Base-by-base conservation (phyloP, 176 grass and related monocot species). In the Rhynchospora pubera region DNA sequence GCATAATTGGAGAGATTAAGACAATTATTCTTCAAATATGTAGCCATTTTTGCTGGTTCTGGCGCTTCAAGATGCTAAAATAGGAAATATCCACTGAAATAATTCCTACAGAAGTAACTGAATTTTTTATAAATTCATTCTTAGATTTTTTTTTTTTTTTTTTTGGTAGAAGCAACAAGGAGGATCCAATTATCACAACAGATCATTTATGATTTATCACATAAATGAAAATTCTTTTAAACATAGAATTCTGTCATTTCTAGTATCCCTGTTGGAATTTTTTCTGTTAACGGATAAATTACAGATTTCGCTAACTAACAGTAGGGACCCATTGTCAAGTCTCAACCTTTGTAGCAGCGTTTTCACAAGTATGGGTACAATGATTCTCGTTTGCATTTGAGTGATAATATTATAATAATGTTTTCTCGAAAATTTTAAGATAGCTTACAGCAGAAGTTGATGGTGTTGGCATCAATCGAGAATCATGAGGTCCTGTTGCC, bases 371-470 rank as follows among this genome's bases (percentile, higher is more conserved):
- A 68, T 52, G 22, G 44, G 23, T 53, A 16, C 48, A 30, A 76
- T 26, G 13, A 22, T 22, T 46, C 71, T 75, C 44, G 7, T 76
- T 55, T 76, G 12, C 71, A 76, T 53, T 18, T 18, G 15, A 55
- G n/a, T 24, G 23, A 76, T 76, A 76, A 76, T 18, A 68, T 39
- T 39, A 39, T 39, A 39, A 39, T 68, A 28, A 12, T 10, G 22
- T 52, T 48, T 7, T 52, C 47, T 76, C 53, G 48, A 46, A 52
- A 76, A 15, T 76, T 52, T 46, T 0, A 74, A 76, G 47, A 19
- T 30, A 76, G 48, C 91, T 85, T 97, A 94, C 94, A 71, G 6
- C 80, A 83, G 90, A 86, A 90, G 84, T 90, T 68, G 91, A 88
- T 68, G 94, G 81, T 2, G 63, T 83, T 62, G 9, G 76, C 85